Evolutionary conservation across 1,284 basidiomycete species (phyloP).

Genomic region (Ustilago vetiveriae): DNA sequence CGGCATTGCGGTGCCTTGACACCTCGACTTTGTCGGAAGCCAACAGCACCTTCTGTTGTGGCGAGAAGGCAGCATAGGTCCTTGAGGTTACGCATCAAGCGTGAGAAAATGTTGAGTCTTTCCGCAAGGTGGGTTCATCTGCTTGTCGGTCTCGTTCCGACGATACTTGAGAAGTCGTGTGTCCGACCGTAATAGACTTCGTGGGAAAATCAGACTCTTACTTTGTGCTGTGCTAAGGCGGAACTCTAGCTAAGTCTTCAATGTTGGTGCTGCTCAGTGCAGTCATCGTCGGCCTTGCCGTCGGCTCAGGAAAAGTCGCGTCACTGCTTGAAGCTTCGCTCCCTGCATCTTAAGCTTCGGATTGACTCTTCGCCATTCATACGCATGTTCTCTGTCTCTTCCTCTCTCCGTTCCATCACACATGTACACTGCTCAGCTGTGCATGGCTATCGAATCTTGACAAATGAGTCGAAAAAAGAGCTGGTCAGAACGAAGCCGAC

Average conservation of each 20-base stretch:
- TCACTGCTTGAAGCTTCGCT: no score
- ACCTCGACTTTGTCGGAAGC: slow-evolving; percentile 5
- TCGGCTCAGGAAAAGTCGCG: neutral
- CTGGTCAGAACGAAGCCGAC: slow-evolving; percentile 3
- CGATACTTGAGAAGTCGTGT: slow-evolving; percentile 3
- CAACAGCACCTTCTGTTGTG: slow-evolving; percentile 6
- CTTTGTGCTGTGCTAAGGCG: slow-evolving; percentile 7
- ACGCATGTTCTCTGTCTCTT: no score
- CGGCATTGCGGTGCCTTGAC: neutral
- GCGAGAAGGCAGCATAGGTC: slow-evolving; percentile 1
- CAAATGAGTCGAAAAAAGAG: neutral
- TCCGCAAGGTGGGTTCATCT: slow-evolving; percentile 4
- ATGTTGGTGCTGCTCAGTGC: no score
- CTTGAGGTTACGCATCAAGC: slow-evolving; percentile 8
- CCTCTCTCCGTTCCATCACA: no score
- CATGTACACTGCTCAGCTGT: no score
- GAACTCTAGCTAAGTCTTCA: slow-evolving; percentile 1
- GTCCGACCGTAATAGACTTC: slow-evolving; percentile 10
- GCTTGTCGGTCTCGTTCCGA: slow-evolving; percentile 25
- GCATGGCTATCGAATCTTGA: slow-evolving; percentile 10
- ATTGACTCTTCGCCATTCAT: no score
- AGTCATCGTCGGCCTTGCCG: no score
- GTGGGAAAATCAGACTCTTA: slow-evolving; percentile 13
- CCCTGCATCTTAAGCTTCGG: no score
- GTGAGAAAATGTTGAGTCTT: slow-evolving; percentile 14